These are phyloP conservation scores for Takashimella tepidaria DNA, from an alignment of 1,284 basidiomycete species.

Conservation along the genomic window DNA sequence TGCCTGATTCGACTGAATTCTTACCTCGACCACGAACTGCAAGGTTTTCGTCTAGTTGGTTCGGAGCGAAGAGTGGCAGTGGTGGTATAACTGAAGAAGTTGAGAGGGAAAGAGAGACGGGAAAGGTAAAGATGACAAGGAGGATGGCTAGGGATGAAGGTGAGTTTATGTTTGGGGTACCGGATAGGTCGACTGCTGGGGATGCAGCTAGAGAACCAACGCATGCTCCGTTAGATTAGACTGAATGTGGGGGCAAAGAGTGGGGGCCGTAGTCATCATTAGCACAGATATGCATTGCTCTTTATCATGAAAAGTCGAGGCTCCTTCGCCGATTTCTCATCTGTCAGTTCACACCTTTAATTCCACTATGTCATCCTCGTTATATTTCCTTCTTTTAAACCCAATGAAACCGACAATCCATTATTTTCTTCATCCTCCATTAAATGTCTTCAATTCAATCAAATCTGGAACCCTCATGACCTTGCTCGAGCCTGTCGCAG, in stretches of 20 bases:
- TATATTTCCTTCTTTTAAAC: no score
- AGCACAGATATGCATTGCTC: no score
- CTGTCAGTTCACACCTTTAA: no score
- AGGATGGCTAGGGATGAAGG: conserved; percentile 42
- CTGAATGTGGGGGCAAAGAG: no score
- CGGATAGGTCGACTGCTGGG: neutral
- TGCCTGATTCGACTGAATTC: conserved; percentile 42
- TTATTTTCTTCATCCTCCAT: no score
- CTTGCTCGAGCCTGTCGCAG: neutral
- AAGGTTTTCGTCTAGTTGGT: conserved; percentile 8
- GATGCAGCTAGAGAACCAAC: neutral
- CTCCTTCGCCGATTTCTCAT: no score
- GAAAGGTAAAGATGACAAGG: conserved; percentile 35
- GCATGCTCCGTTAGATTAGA: neutral
- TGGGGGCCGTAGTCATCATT: no score
- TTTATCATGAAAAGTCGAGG: no score
- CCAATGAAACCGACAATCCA: no score
- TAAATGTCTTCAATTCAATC: no score
- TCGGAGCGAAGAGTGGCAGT: conserved; percentile 8
- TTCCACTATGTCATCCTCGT: no score
- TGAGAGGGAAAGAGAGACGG: conserved; percentile 28
- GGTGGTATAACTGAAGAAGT: conserved; percentile 12
- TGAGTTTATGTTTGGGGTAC: conserved; percentile 6
- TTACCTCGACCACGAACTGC: conserved; percentile 31
- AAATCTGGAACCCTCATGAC: no score